phyloP scores from a whole-genome alignment of 2,329 filamentous ascomycete genomes.

The Cladosporium sp. region DNA sequence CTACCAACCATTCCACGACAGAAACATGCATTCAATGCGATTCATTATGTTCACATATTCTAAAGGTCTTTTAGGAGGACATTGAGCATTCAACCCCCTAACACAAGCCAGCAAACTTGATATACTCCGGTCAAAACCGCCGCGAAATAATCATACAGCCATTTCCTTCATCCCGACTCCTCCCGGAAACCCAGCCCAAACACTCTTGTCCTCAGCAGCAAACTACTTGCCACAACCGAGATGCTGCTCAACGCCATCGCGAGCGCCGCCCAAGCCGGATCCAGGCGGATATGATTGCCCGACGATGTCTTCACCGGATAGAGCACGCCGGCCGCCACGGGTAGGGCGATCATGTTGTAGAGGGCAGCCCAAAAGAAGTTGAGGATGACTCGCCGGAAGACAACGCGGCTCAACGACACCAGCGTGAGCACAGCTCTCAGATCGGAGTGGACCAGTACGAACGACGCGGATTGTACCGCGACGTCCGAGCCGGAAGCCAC shows the following conservation, averaged over 20 bases:
- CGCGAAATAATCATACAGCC: too few relatives aligned
- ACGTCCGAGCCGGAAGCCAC: slow-evolving; percentile 77
- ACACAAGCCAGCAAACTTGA: too few relatives aligned
- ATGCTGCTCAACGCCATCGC: slow-evolving; percentile 92
- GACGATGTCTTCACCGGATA: slow-evolving; percentile 51
- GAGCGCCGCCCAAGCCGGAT: slow-evolving; percentile 79
- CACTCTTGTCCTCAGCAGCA: slow-evolving; percentile 55
- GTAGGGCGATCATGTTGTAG: slow-evolving; percentile 73
- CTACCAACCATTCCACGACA: too few relatives aligned
- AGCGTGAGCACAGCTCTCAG: slow-evolving; percentile 66
- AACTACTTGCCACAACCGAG: slow-evolving; percentile 77
- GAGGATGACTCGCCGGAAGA: slow-evolving; percentile 72
- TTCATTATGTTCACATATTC: too few relatives aligned
- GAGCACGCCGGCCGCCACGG: slow-evolving; percentile 72
- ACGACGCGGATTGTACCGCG: slow-evolving; percentile 72
- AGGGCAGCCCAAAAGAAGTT: slow-evolving; percentile 83
- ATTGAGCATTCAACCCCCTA: too few relatives aligned
- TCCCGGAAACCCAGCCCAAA: slow-evolving; percentile 38
- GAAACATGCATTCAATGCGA: too few relatives aligned
- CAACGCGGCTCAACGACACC: slow-evolving; percentile 61
- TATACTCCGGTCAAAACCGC: too few relatives aligned
- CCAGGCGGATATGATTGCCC: slow-evolving; percentile 54
- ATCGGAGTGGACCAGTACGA: slow-evolving; percentile 65
- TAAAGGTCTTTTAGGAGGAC: too few relatives aligned
- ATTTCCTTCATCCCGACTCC: too few relatives aligned